Base-by-base conservation (phyloP, 768 basidiomycete genomes). In the Atractiella rhizophila region DNA sequence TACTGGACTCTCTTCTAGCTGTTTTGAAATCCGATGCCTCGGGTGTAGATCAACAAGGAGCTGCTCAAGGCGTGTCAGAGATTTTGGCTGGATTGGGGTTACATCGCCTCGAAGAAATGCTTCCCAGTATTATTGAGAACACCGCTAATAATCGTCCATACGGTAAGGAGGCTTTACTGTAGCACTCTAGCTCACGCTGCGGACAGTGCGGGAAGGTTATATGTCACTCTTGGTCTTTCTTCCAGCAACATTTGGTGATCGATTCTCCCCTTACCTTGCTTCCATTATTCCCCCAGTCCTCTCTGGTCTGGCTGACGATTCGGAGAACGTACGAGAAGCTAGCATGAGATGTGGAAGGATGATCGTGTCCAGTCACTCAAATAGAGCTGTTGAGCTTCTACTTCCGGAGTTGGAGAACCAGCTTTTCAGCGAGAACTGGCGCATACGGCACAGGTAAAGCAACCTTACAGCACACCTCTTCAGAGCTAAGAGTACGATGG, bases 261-360 rank as follows among this genome's bases (percentile, higher is more conserved):
- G 86, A 32, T 96, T 98, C 70, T 74, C 85, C 48, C 88, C 86
- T 1, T 86, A 96, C 61, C 64, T 98, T 8, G 78, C 82, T 6
- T 79, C 82, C 59, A 88, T 98, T 54, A 79, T 96, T 31, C 63
- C 76, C 9, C 88, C 88, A 0, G 88, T 98, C 48, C 66, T 96
- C 26, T 71, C 71, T 33, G 91, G 91, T 47, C 63, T 98, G 28
- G 75, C 88, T 0, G 88, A 96, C 54, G 64, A 72, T 6, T 86
- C 91, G 51, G 91, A 94, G 61, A 83, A 77, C 54, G 91, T 96
- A 9, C 68, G 88, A 20, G 86, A 96, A 48, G 86, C 88, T 10
- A 85, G 88, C 4, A 94, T 96, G 86, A 71, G 81, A 27, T 86
- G 88, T n/a, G 86, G 88, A 43, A 68, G 91, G 48, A 96, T 96